Percentiles rank a stretch among this genome's conserved stretches.
These are phyloP conservation scores for Lathyrus oleraceus DNA, from an alignment of 306 rosid species.

Conservation along the genomic window DNA sequence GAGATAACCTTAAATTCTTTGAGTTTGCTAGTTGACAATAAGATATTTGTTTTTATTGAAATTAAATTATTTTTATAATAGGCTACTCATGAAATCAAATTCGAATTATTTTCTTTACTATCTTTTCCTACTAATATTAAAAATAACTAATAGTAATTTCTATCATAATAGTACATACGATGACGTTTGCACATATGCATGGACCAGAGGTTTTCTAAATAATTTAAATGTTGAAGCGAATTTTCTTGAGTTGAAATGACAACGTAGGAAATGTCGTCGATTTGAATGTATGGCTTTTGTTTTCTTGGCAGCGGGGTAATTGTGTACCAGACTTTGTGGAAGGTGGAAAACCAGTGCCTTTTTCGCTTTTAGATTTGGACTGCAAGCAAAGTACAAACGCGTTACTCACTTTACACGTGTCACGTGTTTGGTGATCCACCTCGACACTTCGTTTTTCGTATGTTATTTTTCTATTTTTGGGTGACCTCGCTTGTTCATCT, in stretches of 20 bases:
- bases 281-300: constrained; percentile 15
- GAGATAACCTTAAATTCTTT: too few species aligned
- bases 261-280: neutral
- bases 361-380: neutral
- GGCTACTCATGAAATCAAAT: too few species aligned
- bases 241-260: constrained; percentile 30
- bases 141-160: too few species aligned
- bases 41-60: too few species aligned
- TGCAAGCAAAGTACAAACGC: neutral
- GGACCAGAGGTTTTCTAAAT: too few species aligned
- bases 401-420: constrained; percentile 24
- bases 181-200: too few species aligned
- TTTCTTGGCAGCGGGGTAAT: constrained; percentile 33
- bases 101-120: too few species aligned
- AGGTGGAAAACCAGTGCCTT: neutral
- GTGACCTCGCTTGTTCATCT: neutral
- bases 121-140: too few species aligned
- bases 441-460: neutral
- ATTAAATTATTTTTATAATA: too few species aligned
- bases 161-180: too few species aligned
- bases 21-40: too few species aligned
- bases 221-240: neutral
- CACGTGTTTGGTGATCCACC: neutral
- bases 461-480: neutral
- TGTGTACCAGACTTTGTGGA: neutral